These are phyloP conservation scores for Trypanosomatidae sp. DNA, from an alignment of 208 protist species.

Conservation along the genomic window DNA sequence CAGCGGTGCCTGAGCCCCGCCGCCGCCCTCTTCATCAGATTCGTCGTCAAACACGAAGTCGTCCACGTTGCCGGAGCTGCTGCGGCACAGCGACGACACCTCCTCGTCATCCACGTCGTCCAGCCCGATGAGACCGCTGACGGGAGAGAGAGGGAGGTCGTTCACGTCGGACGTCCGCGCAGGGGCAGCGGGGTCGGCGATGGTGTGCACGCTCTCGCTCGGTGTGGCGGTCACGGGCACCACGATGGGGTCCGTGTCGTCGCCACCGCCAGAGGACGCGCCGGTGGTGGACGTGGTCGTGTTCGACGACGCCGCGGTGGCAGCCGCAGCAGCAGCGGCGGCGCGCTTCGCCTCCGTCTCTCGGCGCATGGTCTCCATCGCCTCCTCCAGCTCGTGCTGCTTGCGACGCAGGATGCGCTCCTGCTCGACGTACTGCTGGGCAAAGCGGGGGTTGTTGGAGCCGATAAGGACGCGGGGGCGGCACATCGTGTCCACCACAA, in stretches of 20 bases:
- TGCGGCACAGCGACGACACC: conserved; percentile 23
- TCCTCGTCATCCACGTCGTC: conserved; percentile 35
- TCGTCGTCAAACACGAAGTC: conserved; percentile 39
- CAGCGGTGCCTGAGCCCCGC: not conserved
- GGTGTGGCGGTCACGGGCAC: conserved; percentile 6
- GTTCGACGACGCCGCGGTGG: not conserved
- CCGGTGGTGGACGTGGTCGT: too few species aligned
- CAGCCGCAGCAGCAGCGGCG: not conserved
- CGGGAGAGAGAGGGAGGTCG: not conserved
- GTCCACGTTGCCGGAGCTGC: conserved; percentile 31
- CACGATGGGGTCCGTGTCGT: not conserved
- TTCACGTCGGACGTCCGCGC: not conserved
- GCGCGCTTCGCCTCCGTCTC: conserved; percentile 8
- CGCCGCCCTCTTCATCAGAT: not conserved
- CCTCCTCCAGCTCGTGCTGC: too few species aligned
- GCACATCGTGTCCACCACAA: conserved; percentile 56
- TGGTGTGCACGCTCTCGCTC: conserved; percentile 12
- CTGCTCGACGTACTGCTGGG: conserved; percentile 30
- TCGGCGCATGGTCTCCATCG: conserved; percentile 1
- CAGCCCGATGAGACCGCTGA: conserved; percentile 6
- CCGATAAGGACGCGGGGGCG: conserved; percentile 51
- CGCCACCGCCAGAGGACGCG: too few species aligned
- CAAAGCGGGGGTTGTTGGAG: conserved; percentile 32
- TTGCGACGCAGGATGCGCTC: too few species aligned
- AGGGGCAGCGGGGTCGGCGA: conserved; percentile 4